Percentiles rank a stretch among this genome's conserved stretches.
phyloP scores from a whole-genome alignment of 225 moss, liverwort and hornwort species.

The Lunularia cruciata region DNA sequence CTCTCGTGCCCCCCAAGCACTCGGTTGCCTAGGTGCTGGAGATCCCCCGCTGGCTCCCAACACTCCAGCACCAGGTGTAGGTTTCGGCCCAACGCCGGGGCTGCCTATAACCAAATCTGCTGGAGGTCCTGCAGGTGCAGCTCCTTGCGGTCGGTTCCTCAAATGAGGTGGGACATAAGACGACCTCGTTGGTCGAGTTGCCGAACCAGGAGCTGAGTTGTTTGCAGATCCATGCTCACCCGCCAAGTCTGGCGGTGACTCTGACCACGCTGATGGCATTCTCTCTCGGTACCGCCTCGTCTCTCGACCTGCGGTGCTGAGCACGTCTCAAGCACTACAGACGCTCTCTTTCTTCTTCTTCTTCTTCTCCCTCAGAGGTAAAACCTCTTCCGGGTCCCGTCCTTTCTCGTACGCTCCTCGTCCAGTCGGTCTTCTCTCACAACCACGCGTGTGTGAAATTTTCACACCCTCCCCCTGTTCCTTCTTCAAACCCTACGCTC shows the following conservation, averaged over 20 bases:
- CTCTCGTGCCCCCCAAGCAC: slow-evolving; percentile 43
- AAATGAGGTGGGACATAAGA: slow-evolving; percentile 98
- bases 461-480: background rate
- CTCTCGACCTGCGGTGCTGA: slow-evolving; percentile 23
- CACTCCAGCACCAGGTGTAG: slow-evolving; percentile 43
- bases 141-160: slow-evolving; percentile 75
- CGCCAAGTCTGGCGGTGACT: slow-evolving; percentile 99
- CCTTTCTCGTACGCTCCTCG: background rate
- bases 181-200: slow-evolving; percentile 67
- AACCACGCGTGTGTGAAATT: too few species aligned
- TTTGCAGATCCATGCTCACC: slow-evolving; percentile 74
- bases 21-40: slow-evolving; percentile 33
- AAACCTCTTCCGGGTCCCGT: slow-evolving; percentile 17
- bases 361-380: slow-evolving; percentile 17
- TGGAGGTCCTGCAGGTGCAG: slow-evolving; percentile 22
- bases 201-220: slow-evolving; percentile 40
- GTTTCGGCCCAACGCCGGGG: slow-evolving; percentile 33
- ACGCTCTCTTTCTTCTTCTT: too few species aligned
- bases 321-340: slow-evolving; percentile 13
- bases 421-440: background rate
- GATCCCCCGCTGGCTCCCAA: slow-evolving; percentile 47
- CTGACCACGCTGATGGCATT: slow-evolving; percentile 99
- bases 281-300: slow-evolving; percentile 51
- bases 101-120: slow-evolving; percentile 37
- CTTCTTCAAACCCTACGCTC: slow-evolving; percentile 12